Conservation (phyloP, 2,329 filamentous ascomycete genomes). For the Colletotrichum eleusines region DNA sequence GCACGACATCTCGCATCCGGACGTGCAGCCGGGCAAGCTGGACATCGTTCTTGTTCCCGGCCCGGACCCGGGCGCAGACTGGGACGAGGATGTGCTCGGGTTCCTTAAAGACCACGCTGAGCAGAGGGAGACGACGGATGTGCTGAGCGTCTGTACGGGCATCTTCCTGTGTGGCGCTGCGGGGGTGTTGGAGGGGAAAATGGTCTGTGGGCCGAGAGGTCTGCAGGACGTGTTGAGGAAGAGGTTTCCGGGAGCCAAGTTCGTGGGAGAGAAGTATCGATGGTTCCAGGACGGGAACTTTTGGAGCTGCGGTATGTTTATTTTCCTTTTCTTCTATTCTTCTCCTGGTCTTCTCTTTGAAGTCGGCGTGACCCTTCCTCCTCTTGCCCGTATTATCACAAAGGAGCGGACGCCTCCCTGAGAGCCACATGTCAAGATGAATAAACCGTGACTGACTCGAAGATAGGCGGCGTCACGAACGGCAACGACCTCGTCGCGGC, state of each 20-base stretch:
- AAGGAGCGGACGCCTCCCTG: too few relatives aligned
- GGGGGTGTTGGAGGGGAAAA: conserved; percentile 60
- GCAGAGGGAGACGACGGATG: conserved; percentile 54
- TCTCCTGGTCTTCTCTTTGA: background rate
- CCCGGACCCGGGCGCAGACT: conserved; percentile 55
- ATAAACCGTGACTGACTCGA: background rate
- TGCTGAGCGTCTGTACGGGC: conserved; percentile 66
- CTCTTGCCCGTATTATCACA: background rate
- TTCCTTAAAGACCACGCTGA: conserved; percentile 59
- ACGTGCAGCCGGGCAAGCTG: conserved; percentile 63
- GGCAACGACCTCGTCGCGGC: conserved; percentile 68
- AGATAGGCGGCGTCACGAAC: conserved; percentile 65
- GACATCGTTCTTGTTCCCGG: conserved; percentile 66
- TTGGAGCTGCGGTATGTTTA: conserved; percentile 64
- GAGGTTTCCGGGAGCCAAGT: conserved; percentile 54
- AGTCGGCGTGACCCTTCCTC: background rate
- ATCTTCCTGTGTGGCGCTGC: conserved; percentile 61
- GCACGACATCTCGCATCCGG: conserved; percentile 58
- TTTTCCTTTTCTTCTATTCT: background rate
- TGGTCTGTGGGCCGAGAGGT: conserved; percentile 60
- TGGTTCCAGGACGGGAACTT: conserved; percentile 67
- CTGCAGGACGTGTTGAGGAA: conserved; percentile 55
- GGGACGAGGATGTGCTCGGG: conserved; percentile 50
- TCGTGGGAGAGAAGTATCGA: conserved; percentile 60
- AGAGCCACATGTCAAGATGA: background rate